phyloP scores from a whole-genome alignment of 768 basidiomycete species.

The Pisolithus tinctorius region DNA sequence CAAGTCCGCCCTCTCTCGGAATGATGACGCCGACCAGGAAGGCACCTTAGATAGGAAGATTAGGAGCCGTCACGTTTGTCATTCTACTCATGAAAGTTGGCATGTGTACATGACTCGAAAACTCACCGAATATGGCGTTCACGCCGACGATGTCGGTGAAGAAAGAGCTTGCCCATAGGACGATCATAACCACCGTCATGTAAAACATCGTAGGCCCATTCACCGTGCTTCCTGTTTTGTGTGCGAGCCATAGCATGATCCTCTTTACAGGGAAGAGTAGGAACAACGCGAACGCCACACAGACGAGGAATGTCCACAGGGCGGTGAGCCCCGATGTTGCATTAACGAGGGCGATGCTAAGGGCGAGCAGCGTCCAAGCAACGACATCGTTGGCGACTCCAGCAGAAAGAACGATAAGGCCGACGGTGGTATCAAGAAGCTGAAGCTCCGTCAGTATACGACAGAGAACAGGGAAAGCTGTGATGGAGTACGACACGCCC shows the following conservation, averaged over 20 bases:
- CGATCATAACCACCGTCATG: slow-evolving; percentile 78
- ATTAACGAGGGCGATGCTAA: slow-evolving; percentile 90
- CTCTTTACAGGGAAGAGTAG: slow-evolving; percentile 63
- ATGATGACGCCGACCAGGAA: slow-evolving; percentile 80
- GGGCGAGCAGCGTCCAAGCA: slow-evolving; percentile 83
- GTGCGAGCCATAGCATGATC: slow-evolving; percentile 64
- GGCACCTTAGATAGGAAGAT: slow-evolving; percentile 41
- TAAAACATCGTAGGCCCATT: slow-evolving; percentile 82
- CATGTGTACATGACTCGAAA: not conserved
- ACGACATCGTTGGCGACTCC: slow-evolving; percentile 89
- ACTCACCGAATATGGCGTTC: slow-evolving; percentile 80
- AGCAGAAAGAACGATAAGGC: slow-evolving; percentile 86
- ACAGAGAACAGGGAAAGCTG: slow-evolving; percentile 86
- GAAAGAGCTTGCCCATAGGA: slow-evolving; percentile 83
- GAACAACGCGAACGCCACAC: slow-evolving; percentile 75
- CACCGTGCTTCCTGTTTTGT: slow-evolving; percentile 70
- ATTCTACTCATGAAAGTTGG: not conserved
- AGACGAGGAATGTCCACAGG: slow-evolving; percentile 74
- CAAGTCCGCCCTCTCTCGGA: slow-evolving; percentile 82
- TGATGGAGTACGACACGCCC: slow-evolving; percentile 86
- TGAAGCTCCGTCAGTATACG: slow-evolving; percentile 86
- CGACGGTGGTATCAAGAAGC: slow-evolving; percentile 86
- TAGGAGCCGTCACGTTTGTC: not conserved
- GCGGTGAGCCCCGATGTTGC: slow-evolving; percentile 79
- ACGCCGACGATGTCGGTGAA: slow-evolving; percentile 95